Evolutionary conservation across 768 basidiomycete species (phyloP).

Genomic region (Amanita molliuscula): DNA sequence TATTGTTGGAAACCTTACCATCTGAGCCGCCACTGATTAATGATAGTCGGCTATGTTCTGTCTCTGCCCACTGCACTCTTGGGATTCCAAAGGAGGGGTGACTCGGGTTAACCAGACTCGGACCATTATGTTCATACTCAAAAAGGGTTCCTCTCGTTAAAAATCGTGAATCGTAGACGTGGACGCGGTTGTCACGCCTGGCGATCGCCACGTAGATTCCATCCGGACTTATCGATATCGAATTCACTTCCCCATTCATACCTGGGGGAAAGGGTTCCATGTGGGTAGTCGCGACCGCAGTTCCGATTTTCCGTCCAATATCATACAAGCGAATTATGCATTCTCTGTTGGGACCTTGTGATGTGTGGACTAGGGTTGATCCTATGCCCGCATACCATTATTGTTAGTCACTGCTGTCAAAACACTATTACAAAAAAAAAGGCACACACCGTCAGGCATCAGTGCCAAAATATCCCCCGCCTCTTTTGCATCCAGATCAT

Average conservation of each 20-base stretch:
- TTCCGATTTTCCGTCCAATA: constrained; percentile 21
- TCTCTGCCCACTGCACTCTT: constrained; percentile 43
- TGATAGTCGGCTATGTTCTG: constrained; percentile 24
- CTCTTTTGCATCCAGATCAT: constrained; percentile 34
- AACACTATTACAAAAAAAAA: background rate
- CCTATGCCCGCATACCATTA: constrained; percentile 15
- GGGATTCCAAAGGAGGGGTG: constrained; percentile 37
- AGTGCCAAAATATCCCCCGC: constrained; percentile 45
- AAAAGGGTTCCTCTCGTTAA: constrained; percentile 34
- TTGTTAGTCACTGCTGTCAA: background rate
- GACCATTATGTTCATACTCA: constrained; percentile 33
- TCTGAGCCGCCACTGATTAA: constrained; percentile 56
- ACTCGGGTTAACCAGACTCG: constrained; percentile 21
- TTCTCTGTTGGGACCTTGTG: constrained; percentile 15
- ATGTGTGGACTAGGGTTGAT: constrained; percentile 21
- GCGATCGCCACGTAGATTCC: constrained; percentile 49
- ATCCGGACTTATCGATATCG: constrained; percentile 47
- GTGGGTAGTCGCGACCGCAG: constrained; percentile 17
- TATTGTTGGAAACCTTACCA: constrained; percentile 27
- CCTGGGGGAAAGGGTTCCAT: constrained; percentile 25
- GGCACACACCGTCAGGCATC: constrained; percentile 29
- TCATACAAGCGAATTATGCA: constrained; percentile 45
- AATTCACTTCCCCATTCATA: constrained; percentile 35
- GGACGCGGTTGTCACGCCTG: constrained; percentile 45
- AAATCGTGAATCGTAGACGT: constrained; percentile 56